These are phyloP conservation scores for Pleurotus tuoliensis DNA, from an alignment of 768 basidiomycete species.

Conservation along the genomic window DNA sequence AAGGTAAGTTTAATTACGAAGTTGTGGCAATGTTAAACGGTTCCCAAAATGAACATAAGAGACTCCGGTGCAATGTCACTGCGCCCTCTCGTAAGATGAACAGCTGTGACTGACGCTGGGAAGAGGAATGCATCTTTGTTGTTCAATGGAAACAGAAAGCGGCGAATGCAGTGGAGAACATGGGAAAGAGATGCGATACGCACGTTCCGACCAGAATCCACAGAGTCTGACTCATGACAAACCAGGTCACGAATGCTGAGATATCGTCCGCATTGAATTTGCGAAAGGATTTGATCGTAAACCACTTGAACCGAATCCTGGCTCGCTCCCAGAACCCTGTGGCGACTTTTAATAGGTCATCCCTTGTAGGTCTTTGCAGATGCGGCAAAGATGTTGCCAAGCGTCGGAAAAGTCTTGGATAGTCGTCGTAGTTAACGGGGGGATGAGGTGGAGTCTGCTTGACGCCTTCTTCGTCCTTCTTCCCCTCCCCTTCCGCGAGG, in stretches of 20 bases:
- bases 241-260: constrained; percentile 94
- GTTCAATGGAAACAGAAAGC: no score
- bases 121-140: no score
- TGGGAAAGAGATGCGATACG: constrained; percentile 24
- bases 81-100: no score
- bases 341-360: constrained; percentile 84
- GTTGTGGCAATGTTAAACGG: no score
- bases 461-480: not conserved
- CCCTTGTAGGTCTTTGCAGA: constrained; percentile 75
- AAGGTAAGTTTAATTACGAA: not conserved
- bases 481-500: not conserved
- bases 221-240: constrained; percentile 90
- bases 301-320: constrained; percentile 95
- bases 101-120: no score
- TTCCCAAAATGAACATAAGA: no score
- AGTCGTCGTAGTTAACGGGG: constrained; percentile 55
- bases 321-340: constrained; percentile 89
- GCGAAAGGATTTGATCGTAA: constrained; percentile 91
- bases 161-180: no score
- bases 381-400: constrained; percentile 77
- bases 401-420: constrained; percentile 77
- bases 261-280: constrained; percentile 96
- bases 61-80: no score
- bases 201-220: constrained; percentile 96
- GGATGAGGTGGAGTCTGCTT: not conserved